phyloP scores from a whole-genome alignment of 257 asterid species.

The Lantana camara region DNA sequence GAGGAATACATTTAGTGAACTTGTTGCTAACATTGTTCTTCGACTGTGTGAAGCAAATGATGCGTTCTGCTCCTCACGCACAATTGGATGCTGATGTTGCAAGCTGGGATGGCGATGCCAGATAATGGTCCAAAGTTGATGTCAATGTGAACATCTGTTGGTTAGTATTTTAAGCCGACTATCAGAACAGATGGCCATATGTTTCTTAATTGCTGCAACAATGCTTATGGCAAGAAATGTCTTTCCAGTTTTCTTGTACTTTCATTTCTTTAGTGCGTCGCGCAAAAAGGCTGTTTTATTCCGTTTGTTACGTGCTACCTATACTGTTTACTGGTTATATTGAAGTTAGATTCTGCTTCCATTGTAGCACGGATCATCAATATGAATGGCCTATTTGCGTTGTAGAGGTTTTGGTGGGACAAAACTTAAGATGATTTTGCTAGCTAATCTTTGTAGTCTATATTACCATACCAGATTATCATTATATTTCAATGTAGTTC shows the following conservation, averaged over 20 bases:
- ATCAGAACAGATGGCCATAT: not conserved
- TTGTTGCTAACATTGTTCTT: too few relatives aligned
- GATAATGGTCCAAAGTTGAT: constrained; percentile 94
- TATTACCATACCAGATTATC: not conserved
- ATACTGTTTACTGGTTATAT: too few relatives aligned
- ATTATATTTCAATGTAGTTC: not conserved
- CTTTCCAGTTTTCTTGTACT: not conserved
- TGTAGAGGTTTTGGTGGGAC: not conserved
- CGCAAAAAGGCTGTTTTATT: too few relatives aligned
- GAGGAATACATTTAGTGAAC: too few relatives aligned
- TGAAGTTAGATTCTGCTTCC: too few relatives aligned
- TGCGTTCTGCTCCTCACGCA: constrained; percentile 87
- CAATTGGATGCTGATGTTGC: constrained; percentile 92
- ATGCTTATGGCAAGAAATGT: not conserved
- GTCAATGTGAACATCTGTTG: constrained; percentile 41
- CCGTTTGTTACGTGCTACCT: too few relatives aligned
- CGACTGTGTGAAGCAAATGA: constrained; percentile 73
- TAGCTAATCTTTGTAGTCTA: not conserved
- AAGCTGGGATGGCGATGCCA: constrained; percentile 97
- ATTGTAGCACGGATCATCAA: too few relatives aligned
- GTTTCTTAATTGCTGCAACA: constrained; percentile 15
- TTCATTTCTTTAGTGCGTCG: not conserved
- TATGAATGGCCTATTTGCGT: not conserved
- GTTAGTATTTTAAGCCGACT: not conserved
- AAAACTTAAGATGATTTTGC: not conserved